Base-by-base conservation (phyloP, 495 filamentous ascomycete species). In the Talaromyces ruber region DNA sequence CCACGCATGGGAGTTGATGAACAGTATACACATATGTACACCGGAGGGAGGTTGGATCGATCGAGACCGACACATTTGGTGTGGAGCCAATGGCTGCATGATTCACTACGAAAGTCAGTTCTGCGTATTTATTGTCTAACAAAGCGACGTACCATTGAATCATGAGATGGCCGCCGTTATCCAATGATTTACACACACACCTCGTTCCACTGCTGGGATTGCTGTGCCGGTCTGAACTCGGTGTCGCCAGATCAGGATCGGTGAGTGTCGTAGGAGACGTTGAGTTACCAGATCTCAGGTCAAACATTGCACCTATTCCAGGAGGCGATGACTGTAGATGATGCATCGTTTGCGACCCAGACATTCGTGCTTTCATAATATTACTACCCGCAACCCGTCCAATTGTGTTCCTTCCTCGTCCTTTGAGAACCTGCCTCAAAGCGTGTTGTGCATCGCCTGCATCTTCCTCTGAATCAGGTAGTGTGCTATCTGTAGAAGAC, bases 31-130 rank as follows among this genome's bases (percentile, higher is more conserved):
- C 91, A 96, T 12, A 94, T 85, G 71, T 91, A 93, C 9, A 93
- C 87, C 0, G 81, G 80, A 22, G 90, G 89, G 51, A 90, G 78
- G 58, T 87, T 81, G 7, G 75, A 71, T 21, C 79, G 76, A 61
- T 86, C 86, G 25, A 93, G 78, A 18, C 88, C 87, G 32, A 93
- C 81, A 68, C 92, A 97, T 66, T 81, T 81, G 6, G 86, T 88
- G 68, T 97, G 92, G 29, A 93, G 82, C 86, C 87, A 93, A 73
- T 92, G 88, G 43, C 84, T 87, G 73, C 92, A 97, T 4, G 91
- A 92, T 75, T 92, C 88, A 74, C 92, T 93, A 66, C 4, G 9
- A 30, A 34, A 32, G 54, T 57, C 22, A 30, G 29, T 34, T 34
- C 3, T 29, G 28, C 8, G 6, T 11, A 1, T 34, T 30, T 32